Evolutionary conservation across 2,329 filamentous ascomycete species (phyloP), one percentile per base, ranked within the genome.

Genomic region (Paraphaeosphaeria sporulosa): DNA sequence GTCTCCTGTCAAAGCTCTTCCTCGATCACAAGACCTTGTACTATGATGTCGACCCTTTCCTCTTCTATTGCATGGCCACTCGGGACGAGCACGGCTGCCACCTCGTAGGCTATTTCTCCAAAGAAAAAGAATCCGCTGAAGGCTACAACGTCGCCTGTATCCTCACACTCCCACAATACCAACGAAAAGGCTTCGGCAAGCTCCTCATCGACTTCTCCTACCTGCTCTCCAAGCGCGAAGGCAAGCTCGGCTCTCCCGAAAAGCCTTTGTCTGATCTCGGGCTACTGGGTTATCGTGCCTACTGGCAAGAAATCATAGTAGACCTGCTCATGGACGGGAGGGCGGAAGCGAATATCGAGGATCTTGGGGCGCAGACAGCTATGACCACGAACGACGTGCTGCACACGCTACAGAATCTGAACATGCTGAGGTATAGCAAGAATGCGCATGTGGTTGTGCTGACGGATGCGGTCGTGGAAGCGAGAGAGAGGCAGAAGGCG

Each of bases 361-460:
- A 91, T 52, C 87, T 99, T 55, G 94, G 93, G 0, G 83, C 86
- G 6, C 79, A 88, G 36, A 88, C 95, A 9, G 91, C 94, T 2
- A 98, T 99, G 94, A 98, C 94, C n/a, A 94, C 93, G 6, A 93
- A 93, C 71, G 95, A 99, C 76, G 94, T 99, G 15, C 89, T 98
- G 77, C 93, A 97, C 76, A 98, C 95, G 0, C 80, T 99, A 54
- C 93, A 97, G 75, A 94, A 94, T 58, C 83, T 97, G 62, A 95
- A 94, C 76, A 96, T 99, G 92, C 87, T 98, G 74, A 87, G 95
- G 48, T 98, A 98, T 75, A 93, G 94, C 71, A 96, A 96, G 83
- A 94, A 94, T 66, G 94, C 97, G 74, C 95, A 98, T 83, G 94
- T 98, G 76, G 92, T 99, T 68, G 93, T 98, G 25, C 84, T 99